Evolutionary conservation across 2,329 filamentous ascomycete genomes (phyloP).

Genomic region (Hirsutella minnesotensis): DNA sequence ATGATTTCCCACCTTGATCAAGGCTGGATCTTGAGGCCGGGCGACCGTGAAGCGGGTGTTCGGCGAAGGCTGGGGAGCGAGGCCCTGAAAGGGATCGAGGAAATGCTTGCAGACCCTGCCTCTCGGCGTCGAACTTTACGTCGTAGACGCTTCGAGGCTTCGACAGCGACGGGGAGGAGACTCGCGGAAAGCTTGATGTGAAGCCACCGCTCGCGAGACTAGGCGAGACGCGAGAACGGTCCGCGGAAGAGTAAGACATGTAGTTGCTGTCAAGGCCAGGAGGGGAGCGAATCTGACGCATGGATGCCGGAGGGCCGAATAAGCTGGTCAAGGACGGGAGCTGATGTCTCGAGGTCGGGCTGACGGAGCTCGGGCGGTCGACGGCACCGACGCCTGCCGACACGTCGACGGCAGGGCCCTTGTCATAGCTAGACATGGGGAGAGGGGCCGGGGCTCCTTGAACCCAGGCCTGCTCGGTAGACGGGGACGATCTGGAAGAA

Average conservation of each 20-base stretch:
- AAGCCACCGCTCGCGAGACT: slow-evolving; percentile 24
- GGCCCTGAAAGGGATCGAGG: slow-evolving; percentile 27
- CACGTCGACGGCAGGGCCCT: slow-evolving; percentile 30
- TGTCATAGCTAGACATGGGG: slow-evolving; percentile 48
- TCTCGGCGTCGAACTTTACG: slow-evolving; percentile 29
- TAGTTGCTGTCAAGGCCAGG: slow-evolving; percentile 33
- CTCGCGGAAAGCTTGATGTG: slow-evolving; percentile 36
- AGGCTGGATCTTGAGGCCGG: slow-evolving; percentile 22
- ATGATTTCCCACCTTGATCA: slow-evolving; percentile 25
- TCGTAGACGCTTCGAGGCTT: slow-evolving; percentile 37
- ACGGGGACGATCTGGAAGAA: slow-evolving; percentile 28
- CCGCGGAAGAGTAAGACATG: slow-evolving; percentile 32
- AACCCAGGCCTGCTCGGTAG: slow-evolving; percentile 34
- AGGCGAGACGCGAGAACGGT: slow-evolving; percentile 30
- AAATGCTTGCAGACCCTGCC: slow-evolving; percentile 17
- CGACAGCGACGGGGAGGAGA: slow-evolving; percentile 21
- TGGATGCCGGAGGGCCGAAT: slow-evolving; percentile 35
- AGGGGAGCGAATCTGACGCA: slow-evolving; percentile 32
- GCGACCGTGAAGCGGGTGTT: slow-evolving; percentile 21
- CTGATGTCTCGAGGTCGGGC: slow-evolving; percentile 27
- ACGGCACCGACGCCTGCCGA: slow-evolving; percentile 18
- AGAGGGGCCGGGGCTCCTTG: slow-evolving; percentile 29
- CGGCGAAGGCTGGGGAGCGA: slow-evolving; percentile 31
- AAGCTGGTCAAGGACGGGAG: slow-evolving; percentile 46
- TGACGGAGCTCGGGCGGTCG: slow-evolving; percentile 24